These are phyloP conservation scores for Phanerochaete carnosa DNA, from an alignment of 768 basidiomycete species.

Conservation along the genomic window DNA sequence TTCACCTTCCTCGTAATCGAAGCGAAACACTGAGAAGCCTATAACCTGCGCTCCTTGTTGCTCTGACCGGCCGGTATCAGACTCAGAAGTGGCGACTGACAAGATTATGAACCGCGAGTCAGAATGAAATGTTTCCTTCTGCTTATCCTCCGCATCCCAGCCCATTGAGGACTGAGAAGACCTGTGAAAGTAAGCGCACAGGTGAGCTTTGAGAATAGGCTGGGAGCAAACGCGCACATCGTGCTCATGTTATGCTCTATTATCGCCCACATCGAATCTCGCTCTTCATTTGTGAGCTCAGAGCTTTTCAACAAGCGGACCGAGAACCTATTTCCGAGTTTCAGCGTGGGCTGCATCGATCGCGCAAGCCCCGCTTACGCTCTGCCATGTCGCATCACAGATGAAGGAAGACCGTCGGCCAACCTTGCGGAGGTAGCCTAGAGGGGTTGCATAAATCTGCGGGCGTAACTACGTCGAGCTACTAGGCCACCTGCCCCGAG, in stretches of 20 bases:
- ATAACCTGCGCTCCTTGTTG: constrained; percentile 27
- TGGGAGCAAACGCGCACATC: constrained; percentile 24
- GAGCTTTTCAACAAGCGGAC: neutral
- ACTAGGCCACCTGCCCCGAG: constrained; percentile 1
- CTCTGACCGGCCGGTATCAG: neutral
- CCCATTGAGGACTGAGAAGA: constrained; percentile 50
- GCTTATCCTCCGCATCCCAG: constrained; percentile 58
- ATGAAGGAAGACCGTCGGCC: neutral
- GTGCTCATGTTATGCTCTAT: constrained; percentile 58
- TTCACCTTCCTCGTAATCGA: constrained; percentile 62
- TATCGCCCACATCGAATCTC: constrained; percentile 46
- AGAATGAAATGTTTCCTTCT: constrained; percentile 54
- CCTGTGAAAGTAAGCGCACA: neutral
- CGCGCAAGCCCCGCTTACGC: neutral
- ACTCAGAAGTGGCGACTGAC: neutral
- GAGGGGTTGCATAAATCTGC: neutral
- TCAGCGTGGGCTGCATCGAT: neutral
- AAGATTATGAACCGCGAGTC: constrained; percentile 61
- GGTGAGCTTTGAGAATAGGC: neutral
- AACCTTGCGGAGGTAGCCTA: neutral
- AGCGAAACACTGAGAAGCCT: constrained; percentile 63
- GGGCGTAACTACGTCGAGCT: neutral
- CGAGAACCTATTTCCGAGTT: neutral
- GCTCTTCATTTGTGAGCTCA: constrained; percentile 34
- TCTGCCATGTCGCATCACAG: neutral